Evolutionary conservation across 139 green algal species (phyloP).

Genomic region (Micromonas commoda): DNA sequence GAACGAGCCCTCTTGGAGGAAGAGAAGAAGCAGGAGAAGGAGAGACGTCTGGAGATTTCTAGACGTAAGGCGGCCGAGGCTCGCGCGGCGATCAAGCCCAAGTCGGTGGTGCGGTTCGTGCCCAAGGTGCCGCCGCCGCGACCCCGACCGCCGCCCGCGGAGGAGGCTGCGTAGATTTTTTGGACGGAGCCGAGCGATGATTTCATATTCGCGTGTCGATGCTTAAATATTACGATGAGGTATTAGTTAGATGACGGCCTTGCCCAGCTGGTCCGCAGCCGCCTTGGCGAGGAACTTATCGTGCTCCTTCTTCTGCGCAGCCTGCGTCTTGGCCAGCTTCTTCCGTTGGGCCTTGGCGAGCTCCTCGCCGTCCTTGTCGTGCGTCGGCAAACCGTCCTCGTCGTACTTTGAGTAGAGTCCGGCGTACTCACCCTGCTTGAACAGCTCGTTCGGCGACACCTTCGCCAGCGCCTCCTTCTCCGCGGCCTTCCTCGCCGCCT

Average conservation of each 20-base stretch:
- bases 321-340: slow-evolving; percentile 7
- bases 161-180: no score
- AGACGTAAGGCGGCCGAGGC: no score
- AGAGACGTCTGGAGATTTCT: no score
- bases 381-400: slow-evolving; percentile 62
- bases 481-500: slow-evolving; percentile 48
- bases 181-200: no score
- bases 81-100: no score
- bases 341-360: slow-evolving; percentile 34
- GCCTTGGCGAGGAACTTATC: background rate
- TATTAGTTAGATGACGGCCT: background rate
- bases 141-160: no score
- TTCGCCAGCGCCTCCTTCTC: slow-evolving; percentile 53
- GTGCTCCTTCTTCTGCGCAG: slow-evolving; percentile 1
- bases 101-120: no score
- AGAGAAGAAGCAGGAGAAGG: background rate
- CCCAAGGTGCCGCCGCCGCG: no score
- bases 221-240: no score
- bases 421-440: slow-evolving; percentile 5
- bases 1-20: background rate
- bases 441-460: slow-evolving; percentile 39
- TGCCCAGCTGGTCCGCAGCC: background rate
- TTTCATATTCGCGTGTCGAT: no score
- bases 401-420: slow-evolving; percentile 56
- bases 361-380: slow-evolving; percentile 63